Conservation (phyloP, 2,329 filamentous ascomycete species). For the Fusarium sp. region DNA sequence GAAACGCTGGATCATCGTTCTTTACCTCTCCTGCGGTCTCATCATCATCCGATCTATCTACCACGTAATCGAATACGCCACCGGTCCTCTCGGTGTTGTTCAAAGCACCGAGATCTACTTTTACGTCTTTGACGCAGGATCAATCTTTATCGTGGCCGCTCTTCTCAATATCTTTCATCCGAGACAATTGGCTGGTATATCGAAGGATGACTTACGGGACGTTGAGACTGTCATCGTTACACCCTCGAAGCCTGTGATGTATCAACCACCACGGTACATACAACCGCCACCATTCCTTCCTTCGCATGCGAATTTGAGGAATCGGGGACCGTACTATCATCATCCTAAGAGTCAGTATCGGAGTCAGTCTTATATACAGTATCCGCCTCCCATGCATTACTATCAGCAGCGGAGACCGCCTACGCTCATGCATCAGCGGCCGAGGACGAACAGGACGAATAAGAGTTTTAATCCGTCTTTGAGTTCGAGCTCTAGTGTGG, state of each 20-base stretch:
- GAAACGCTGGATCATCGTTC: conserved; percentile 43
- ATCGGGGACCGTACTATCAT: not conserved
- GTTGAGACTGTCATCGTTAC: not conserved
- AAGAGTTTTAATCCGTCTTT: conserved; percentile 19
- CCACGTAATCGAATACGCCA: conserved; percentile 55
- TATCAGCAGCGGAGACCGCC: conserved; percentile 20
- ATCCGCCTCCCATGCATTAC: conserved; percentile 9
- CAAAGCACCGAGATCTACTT: conserved; percentile 50
- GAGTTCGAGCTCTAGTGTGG: conserved; percentile 14
- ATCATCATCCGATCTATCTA: conserved; percentile 55
- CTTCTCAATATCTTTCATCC: conserved; percentile 37
- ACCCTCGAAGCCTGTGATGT: not conserved
- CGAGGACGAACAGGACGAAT: conserved; percentile 19
- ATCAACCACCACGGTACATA: not conserved
- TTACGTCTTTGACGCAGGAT: conserved; percentile 52
- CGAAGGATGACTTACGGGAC: not conserved
- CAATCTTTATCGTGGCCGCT: conserved; percentile 44
- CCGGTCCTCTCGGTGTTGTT: conserved; percentile 48
- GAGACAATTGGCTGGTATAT: not conserved
- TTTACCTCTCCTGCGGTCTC: conserved; percentile 43
- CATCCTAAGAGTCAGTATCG: not conserved
- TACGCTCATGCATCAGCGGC: conserved; percentile 3
- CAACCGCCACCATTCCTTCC: conserved; percentile 9
- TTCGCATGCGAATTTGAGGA: conserved; percentile 9
- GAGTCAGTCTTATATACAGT: conserved; percentile 13